Evolutionary conservation across 2,329 filamentous ascomycete genomes (phyloP), one percentile per base, ranked within the genome.

Genomic region (Aspergillus japonicus): DNA sequence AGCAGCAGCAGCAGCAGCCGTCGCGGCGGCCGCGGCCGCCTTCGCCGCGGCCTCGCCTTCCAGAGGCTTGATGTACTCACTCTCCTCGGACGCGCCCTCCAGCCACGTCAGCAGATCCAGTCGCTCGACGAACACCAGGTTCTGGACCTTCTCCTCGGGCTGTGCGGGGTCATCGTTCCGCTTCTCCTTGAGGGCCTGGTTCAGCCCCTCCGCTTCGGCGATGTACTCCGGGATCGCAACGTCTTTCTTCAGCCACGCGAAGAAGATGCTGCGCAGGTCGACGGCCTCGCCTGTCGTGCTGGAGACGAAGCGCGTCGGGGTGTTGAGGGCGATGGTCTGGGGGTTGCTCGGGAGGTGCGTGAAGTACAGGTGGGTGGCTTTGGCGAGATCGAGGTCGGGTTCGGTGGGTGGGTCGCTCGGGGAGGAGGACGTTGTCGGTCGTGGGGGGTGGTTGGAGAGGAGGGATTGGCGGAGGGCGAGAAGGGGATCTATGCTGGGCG

Each of bases 191-290:
- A 97, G 82, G 71, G 92, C 87, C 54, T 91, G 88, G 73, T 96
- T 96, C 58, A 98, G 83, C 66, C 87, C 83, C 69, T 90, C 88
- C 14, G 91, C 90, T 0, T 89, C 89, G 26, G 89, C 86, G 77
- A 97, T 95, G 83, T 98, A 98, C 69, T 96, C 92, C 11, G 91
- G 90, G 66, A 96, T 92, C 57, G 89, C 87, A 57, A 89, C 87
- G 79, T 98, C 94, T 75, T 92, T 92, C 78, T 97, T 96, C 70
- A 91, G 83, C 92, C 92, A 99, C 58, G 92, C 92, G 73, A 98
- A 96, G 81, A 94, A 97, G 77, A 97, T 94, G 74, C 90, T 95
- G 73, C 95, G 92, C 67, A 99, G 82, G 73, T 97, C 91, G 69
- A 96, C 88, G 4, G 89, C 83, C 58, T 83, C 81, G 51, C 85